Conservation (phyloP, 2,329 filamentous ascomycete species). For the Aureobasidium sp. region DNA sequence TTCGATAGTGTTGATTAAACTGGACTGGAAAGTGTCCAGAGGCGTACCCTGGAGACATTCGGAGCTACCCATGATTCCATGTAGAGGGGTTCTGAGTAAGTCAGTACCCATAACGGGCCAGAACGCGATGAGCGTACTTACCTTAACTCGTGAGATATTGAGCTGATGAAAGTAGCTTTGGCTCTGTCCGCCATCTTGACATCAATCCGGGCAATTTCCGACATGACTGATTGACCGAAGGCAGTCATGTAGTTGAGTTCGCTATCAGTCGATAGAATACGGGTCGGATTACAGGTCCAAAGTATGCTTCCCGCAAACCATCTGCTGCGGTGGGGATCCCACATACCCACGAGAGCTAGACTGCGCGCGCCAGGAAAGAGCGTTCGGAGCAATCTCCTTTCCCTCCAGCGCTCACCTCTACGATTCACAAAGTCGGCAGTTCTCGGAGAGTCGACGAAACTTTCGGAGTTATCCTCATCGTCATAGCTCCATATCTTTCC, state of each 20-base stretch:
- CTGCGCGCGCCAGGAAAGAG: slow-evolving; percentile 35
- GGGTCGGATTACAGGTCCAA: slow-evolving; percentile 32
- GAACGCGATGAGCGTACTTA: not conserved
- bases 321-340: slow-evolving; percentile 31
- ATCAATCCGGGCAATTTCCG: slow-evolving; percentile 30
- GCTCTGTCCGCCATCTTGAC: slow-evolving; percentile 34
- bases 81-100: slow-evolving; percentile 21
- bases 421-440: not conserved
- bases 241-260: slow-evolving; percentile 34
- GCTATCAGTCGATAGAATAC: slow-evolving; percentile 25
- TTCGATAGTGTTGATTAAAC: slow-evolving; percentile 35
- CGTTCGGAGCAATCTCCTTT: not conserved
- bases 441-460: not conserved
- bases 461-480: slow-evolving; percentile 17
- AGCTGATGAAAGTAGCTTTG: slow-evolving; percentile 18
- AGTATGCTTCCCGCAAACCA: slow-evolving; percentile 20
- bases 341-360: slow-evolving; percentile 40
- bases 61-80: slow-evolving; percentile 32
- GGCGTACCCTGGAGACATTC: slow-evolving; percentile 39
- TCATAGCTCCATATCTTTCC: slow-evolving; percentile 29
- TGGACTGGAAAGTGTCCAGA: slow-evolving; percentile 32
- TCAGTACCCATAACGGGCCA: not conserved
- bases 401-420: slow-evolving; percentile 6
- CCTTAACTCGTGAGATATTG: slow-evolving; percentile 7
- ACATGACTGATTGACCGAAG: slow-evolving; percentile 33